A percentile compares a stretch with the other conserved stretches of the same genome.
Conservation (phyloP, 257 asterid genomes). For the Solanum megistacrolobum region DNA sequence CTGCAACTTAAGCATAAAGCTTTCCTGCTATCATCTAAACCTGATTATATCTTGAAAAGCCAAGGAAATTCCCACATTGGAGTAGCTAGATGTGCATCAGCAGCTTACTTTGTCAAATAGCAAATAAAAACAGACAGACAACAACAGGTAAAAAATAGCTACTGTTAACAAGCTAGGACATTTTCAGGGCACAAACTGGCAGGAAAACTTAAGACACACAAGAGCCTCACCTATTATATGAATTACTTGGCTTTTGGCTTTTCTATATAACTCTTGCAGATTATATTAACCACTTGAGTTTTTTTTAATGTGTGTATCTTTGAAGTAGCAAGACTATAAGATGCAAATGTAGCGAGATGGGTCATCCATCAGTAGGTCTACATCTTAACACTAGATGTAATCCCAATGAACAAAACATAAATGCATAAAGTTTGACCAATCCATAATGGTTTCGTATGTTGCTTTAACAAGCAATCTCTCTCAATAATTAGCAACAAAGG, state of each 20-base stretch:
- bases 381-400: not conserved
- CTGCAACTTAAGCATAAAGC: not conserved
- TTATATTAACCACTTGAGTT: not conserved
- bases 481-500: not conserved
- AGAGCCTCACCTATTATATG: not conserved
- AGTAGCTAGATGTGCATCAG: not conserved
- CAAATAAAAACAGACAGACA: not conserved
- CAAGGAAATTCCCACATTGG: not conserved
- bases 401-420: not conserved
- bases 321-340: not conserved
- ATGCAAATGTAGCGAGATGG: not conserved
- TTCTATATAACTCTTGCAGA: not conserved
- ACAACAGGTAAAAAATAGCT: not conserved
- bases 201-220: not conserved
- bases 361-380: not conserved
- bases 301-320: not conserved
- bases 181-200: not conserved
- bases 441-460: not conserved
- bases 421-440: not conserved
- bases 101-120: not conserved
- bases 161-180: not conserved
- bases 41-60: not conserved
- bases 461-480: not conserved
- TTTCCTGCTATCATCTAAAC: not conserved
- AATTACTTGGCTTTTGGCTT: not conserved